Conservation (phyloP, 169 alveolate species). For the Plasmodium vivax region DNA sequence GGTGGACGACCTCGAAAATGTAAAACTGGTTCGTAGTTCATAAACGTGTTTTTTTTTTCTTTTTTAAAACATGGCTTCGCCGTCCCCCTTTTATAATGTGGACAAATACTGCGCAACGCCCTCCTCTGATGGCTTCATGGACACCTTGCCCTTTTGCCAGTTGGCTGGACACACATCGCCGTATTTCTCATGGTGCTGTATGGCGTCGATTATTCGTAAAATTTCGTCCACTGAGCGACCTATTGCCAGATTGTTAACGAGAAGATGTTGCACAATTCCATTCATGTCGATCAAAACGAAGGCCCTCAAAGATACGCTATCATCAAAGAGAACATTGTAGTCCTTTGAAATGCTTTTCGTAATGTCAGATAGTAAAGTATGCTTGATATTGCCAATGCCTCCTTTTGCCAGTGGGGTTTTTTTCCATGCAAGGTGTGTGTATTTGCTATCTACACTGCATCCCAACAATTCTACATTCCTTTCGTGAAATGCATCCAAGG, state of each 20-base stretch:
- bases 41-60: background rate
- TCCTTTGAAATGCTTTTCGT: slow-evolving; percentile 91
- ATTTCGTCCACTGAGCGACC: slow-evolving; percentile 98
- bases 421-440: slow-evolving; percentile 97
- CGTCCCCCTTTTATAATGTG: slow-evolving; percentile 14
- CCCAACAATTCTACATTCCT: slow-evolving; percentile 94
- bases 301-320: slow-evolving; percentile 96
- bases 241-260: slow-evolving; percentile 98
- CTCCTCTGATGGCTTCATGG: slow-evolving; percentile 96
- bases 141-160: slow-evolving; percentile 97
- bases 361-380: slow-evolving; percentile 95
- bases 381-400: slow-evolving; percentile 97
- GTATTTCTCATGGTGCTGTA: slow-evolving; percentile 95
- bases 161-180: slow-evolving; percentile 99
- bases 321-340: slow-evolving; percentile 94
- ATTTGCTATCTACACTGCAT: slow-evolving; percentile 97
- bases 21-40: background rate
- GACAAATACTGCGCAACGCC: slow-evolving; percentile 89
- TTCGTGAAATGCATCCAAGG: slow-evolving; percentile 93
- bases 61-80: background rate
- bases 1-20: background rate
- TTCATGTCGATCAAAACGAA: slow-evolving; percentile 97
- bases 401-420: slow-evolving; percentile 95
- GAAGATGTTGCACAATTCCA: slow-evolving; percentile 95
- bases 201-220: slow-evolving; percentile 96